These are phyloP conservation scores for Carex kokanica DNA, from an alignment of 176 grass and related monocot species.

Conservation along the genomic window DNA sequence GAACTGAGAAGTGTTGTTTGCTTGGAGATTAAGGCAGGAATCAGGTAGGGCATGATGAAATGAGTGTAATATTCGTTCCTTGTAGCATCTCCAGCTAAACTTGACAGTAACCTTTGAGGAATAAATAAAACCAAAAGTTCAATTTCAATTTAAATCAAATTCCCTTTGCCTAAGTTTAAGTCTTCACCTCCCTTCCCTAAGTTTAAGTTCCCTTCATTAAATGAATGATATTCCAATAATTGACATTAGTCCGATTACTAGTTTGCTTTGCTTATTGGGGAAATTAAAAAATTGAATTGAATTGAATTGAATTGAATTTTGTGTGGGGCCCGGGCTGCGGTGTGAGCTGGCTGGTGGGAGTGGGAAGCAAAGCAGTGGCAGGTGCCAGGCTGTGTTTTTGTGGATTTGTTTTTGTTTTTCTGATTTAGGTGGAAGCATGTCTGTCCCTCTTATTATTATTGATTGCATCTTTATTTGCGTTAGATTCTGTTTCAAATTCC, in stretches of 20 bases:
- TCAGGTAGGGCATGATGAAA: not conserved
- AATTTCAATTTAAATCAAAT: slow-evolving; percentile 10
- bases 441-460: not conserved
- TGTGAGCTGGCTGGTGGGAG: not conserved
- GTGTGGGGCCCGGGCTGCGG: too few species aligned
- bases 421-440: slow-evolving; percentile 19
- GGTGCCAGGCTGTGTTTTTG: slow-evolving; percentile 16
- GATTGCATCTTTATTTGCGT: not conserved
- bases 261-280: not conserved
- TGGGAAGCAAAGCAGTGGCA: not conserved
- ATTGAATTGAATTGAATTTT: too few species aligned
- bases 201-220: too few species aligned
- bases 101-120: not conserved
- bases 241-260: not conserved
- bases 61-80: not conserved
- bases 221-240: too few species aligned
- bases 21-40: slow-evolving; percentile 16
- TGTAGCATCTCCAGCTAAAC: not conserved
- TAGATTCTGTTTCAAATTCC: slow-evolving; percentile 11
- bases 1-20: not conserved
- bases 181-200: too few species aligned
- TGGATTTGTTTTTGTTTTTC: not conserved
- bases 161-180: not conserved
- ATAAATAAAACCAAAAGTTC: not conserved
- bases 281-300: too few species aligned